Base-by-base conservation (phyloP, 441 rosid genomes). In the Viola pubescens region DNA sequence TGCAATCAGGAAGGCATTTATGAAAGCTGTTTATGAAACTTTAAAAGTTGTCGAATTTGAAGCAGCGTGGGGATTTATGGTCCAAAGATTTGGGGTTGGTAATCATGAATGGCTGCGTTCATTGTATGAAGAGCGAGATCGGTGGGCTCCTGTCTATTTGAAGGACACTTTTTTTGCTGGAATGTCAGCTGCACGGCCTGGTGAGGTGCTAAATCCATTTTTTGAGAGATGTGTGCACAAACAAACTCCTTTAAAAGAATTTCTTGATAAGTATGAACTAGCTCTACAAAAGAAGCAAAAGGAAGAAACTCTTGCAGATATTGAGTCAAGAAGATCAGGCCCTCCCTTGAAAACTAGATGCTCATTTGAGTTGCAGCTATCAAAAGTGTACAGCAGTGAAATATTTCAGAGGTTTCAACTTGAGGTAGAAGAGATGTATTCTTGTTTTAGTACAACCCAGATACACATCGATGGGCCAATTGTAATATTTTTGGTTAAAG, bases 351-450 rank as follows among this genome's bases (percentile, higher is more conserved):
- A 75, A 79, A 91, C 91, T 14, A 85, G 94, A 70, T 87, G 91
- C 64, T 75, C 89, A 3, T 91, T 82, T 62, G 98, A 91, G 88
- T 62, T 79, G 68, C 98, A 88, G 75, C 86, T 91, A 48, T 85
- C 92, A 6, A 85, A 75, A 69, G 56, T 83, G 55, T 91, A 82
- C 82, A 82, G 89, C 5, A 78, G 77, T 65, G 88, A 79, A 60
- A 74, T 80, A 63, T 87, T 87, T 69, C 75, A 69, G 78, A 87
- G 73, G 58, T 88, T 91, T 73, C 98, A 85, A 67, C 62, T 72
- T 7, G 94, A 91, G 79, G 96, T 91, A 37, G 98, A 88, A 73
- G 96, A 86, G 73, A 91, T 91, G 89, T 88, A 81, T 58, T 86
- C 91, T 3, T 91, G 98, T 68, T 87, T 88, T 67, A 82, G 91